Percentiles rank a stretch among this genome's conserved stretches.
Conservation (phyloP, 164 flowering plant species). For the Annona cherimola region DNA sequence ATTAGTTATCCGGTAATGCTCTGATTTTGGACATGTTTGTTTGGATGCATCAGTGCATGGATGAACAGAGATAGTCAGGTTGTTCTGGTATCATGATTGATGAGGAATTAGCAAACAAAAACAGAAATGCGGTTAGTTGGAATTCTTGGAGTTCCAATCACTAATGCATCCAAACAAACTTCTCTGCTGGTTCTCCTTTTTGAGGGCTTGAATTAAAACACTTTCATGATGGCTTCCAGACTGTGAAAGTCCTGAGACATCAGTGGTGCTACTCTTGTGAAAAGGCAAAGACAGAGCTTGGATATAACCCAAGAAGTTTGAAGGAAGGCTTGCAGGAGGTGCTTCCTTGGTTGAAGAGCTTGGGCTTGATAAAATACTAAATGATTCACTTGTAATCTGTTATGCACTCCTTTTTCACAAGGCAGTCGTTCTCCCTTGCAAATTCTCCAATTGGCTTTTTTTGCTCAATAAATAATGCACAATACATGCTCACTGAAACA, state of each 20-base stretch:
- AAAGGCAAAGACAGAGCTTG: slow-evolving; percentile 72
- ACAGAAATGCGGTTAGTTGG: background rate
- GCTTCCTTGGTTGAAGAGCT: slow-evolving; percentile 79
- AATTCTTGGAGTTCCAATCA: background rate
- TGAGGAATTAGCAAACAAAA: background rate
- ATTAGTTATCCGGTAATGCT: slow-evolving; percentile 80
- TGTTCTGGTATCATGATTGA: background rate
- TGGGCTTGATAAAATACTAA: slow-evolving; percentile 57
- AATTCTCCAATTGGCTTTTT: background rate
- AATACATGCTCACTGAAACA: too few species aligned
- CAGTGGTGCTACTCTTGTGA: slow-evolving; percentile 90
- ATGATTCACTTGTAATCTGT: background rate
- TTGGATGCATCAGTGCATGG: background rate
- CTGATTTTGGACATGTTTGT: background rate
- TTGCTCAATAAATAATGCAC: background rate
- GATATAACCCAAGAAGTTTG: slow-evolving; percentile 74
- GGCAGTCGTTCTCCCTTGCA: background rate
- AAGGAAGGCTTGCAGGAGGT: slow-evolving; percentile 71
- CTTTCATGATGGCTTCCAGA: slow-evolving; percentile 28
- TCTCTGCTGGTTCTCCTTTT: background rate
- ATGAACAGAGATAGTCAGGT: background rate
- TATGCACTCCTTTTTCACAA: background rate
- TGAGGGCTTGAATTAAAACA: background rate
- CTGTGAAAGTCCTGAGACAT: slow-evolving; percentile 57
- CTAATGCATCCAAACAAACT: background rate